Conservation (phyloP, 805 yeast species). For the Hanseniaspora osmophila region DNA sequence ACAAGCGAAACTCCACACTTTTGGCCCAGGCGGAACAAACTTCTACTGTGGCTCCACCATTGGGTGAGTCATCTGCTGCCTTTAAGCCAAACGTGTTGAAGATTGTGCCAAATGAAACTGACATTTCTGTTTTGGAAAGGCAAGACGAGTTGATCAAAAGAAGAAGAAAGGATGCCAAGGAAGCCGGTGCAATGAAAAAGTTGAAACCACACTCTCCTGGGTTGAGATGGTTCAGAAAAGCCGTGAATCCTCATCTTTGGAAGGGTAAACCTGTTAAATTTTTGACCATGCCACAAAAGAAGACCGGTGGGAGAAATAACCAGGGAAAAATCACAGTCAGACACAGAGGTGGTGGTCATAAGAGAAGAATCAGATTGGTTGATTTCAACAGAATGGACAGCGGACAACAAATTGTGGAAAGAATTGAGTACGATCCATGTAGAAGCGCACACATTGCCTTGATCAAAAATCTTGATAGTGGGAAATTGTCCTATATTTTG, state of each 20-base stretch:
- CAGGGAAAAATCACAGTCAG: conserved; percentile 81
- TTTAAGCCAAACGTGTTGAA: conserved; percentile 15
- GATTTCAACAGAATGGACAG: conserved; percentile 55
- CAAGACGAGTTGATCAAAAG: conserved; percentile 61
- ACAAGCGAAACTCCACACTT: neutral
- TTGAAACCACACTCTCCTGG: conserved; percentile 79
- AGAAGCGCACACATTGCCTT: conserved; percentile 89
- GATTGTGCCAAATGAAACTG: conserved; percentile 30
- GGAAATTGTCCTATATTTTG: conserved; percentile 59
- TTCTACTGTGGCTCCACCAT: no score
- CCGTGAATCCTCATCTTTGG: conserved; percentile 59
- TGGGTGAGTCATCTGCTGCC: neutral
- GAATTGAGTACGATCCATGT: conserved; percentile 93
- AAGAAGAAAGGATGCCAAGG: conserved; percentile 60
- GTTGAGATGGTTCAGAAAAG: conserved; percentile 60
- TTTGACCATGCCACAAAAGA: conserved; percentile 58
- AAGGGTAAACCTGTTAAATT: conserved; percentile 70
- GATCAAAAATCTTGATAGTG: conserved; percentile 47
- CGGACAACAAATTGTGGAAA: conserved; percentile 65
- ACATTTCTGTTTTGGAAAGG: conserved; percentile 58
- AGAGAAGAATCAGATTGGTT: conserved; percentile 69
- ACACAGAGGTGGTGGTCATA: conserved; percentile 95
- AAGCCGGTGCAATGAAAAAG: conserved; percentile 55
- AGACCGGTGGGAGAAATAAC: conserved; percentile 79
- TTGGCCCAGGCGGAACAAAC: neutral